Base-by-base conservation (phyloP, 2,329 filamentous ascomycete species). In the Rosellinia necatrix region DNA sequence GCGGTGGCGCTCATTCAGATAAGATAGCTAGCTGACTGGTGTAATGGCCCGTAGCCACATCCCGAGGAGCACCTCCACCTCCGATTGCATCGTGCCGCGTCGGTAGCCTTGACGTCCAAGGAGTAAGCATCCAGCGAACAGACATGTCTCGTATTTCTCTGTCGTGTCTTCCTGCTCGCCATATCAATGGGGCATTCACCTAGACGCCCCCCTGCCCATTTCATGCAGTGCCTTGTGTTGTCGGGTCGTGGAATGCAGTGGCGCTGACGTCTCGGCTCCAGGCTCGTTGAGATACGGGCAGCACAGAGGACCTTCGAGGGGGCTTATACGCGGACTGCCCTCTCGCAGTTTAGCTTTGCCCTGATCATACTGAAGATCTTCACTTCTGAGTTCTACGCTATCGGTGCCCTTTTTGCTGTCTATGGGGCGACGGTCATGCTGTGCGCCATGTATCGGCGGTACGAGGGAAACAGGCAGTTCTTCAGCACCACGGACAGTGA, bases 261-360 rank as follows among this genome's bases (percentile, higher is more conserved):
- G 30, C n/a, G 50, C 59, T 57, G 29, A 54, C 46, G 19, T 15
- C 42, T 22, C 21, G 19, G 9, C 35, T 9, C 51, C 30, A 85
- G 82, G 74, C 87, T 99, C 38, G 90, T 97, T 62, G 94, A 97
- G 75, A 89, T 97, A 64, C 90, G 94, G 61, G 94, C 94, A 10
- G 91, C 93, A 9, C 94, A 99, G 72, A 86, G 94, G 51, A 99
- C 94, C 2, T 99, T 97, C 67, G 94, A 99, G 75, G 94, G 94
- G 19, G 94, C 94, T 19, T 99, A 97, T 75, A 89, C 97, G 69
- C 90, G 94, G 59, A 99, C 94, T 0, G 92, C 93, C 2, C 84
- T 99, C 17, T 91, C 90, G 3, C 92, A 97, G 70, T 97, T 97
- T 78, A 93, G 90, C 53, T 97, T 99, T 73, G 88, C 93, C 17